Evolutionary conservation across 2,329 filamentous ascomycete genomes (phyloP).

Genomic region (Aspergillus felis): DNA sequence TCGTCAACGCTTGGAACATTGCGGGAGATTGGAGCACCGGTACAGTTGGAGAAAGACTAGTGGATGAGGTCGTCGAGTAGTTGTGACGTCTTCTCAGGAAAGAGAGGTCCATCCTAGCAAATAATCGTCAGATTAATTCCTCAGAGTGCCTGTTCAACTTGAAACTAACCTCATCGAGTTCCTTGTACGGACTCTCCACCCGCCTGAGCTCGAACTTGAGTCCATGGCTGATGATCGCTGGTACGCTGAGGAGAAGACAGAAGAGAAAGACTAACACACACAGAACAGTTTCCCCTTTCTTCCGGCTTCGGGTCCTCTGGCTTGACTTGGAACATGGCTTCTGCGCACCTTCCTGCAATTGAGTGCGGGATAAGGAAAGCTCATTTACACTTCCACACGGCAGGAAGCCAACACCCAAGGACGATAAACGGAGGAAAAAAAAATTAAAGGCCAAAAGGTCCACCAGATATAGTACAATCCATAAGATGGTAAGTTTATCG

Average conservation of each 20-base stretch:
- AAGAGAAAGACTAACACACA: background rate
- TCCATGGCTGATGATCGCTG: background rate
- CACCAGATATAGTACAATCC: background rate
- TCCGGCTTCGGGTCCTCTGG: background rate
- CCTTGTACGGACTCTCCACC: slow-evolving; percentile 2
- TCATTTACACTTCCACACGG: background rate
- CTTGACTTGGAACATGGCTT: background rate
- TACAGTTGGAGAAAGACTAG: slow-evolving; percentile 12
- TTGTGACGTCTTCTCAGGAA: slow-evolving; percentile 15
- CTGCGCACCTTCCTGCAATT: background rate
- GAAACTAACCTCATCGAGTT: background rate
- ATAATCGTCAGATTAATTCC: background rate
- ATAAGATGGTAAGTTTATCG: background rate
- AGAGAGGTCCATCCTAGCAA: slow-evolving; percentile 14
- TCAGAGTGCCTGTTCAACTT: background rate
- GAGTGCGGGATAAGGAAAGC: background rate
- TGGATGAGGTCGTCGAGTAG: slow-evolving; percentile 16
- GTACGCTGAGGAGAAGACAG: background rate
- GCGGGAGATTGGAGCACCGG: slow-evolving; percentile 19
- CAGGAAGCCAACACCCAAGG: background rate
- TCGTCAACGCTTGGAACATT: slow-evolving; percentile 14
- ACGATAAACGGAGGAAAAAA: background rate
- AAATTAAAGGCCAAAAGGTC: background rate
- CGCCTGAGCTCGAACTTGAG: slow-evolving; percentile 1
- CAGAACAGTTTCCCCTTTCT: background rate